Evolutionary conservation across 2,329 filamentous ascomycete species (phyloP).

Genomic region (Paecilomyces dactylethromorphus): DNA sequence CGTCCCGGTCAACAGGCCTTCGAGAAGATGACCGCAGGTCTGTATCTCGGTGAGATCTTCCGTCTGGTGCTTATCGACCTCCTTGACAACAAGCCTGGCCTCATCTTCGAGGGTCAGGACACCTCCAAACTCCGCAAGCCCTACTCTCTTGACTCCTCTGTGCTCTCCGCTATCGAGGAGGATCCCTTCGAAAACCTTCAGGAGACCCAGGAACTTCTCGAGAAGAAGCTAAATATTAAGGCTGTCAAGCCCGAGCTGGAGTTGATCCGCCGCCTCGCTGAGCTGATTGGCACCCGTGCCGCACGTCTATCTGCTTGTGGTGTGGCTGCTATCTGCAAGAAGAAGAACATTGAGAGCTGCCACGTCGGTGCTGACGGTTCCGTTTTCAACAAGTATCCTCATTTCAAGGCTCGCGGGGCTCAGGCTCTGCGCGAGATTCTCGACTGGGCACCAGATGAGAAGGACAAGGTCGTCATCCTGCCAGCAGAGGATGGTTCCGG

Average conservation of each 20-base stretch:
- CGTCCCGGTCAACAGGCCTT: constrained; percentile 91
- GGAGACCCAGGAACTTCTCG: constrained; percentile 79
- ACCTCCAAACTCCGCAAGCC: constrained; percentile 73
- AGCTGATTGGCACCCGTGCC: constrained; percentile 90
- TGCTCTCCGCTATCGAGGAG: constrained; percentile 88
- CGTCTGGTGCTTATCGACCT: constrained; percentile 79
- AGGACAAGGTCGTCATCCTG: constrained; percentile 80
- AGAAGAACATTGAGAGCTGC: constrained; percentile 81
- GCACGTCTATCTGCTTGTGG: constrained; percentile 91
- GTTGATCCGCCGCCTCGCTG: constrained; percentile 78
- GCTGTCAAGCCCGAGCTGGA: constrained; percentile 75
- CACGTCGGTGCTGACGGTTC: constrained; percentile 96
- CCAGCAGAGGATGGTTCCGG: constrained; percentile 93
- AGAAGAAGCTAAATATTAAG: constrained; percentile 64
- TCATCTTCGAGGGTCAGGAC: constrained; percentile 80
- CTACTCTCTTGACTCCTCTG: constrained; percentile 87
- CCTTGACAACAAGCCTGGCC: constrained; percentile 66
- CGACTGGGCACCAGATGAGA: constrained; percentile 79
- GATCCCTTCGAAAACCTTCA: constrained; percentile 93
- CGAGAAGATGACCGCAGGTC: constrained; percentile 95
- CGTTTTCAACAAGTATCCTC: constrained; percentile 98
- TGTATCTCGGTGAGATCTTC: constrained; percentile 94
- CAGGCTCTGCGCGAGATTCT: constrained; percentile 89
- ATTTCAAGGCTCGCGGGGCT: constrained; percentile 91
- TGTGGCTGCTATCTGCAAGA: constrained; percentile 92